phyloP scores from a whole-genome alignment of 1,139 yeast genomes.

The Debaryomyces sp. region DNA sequence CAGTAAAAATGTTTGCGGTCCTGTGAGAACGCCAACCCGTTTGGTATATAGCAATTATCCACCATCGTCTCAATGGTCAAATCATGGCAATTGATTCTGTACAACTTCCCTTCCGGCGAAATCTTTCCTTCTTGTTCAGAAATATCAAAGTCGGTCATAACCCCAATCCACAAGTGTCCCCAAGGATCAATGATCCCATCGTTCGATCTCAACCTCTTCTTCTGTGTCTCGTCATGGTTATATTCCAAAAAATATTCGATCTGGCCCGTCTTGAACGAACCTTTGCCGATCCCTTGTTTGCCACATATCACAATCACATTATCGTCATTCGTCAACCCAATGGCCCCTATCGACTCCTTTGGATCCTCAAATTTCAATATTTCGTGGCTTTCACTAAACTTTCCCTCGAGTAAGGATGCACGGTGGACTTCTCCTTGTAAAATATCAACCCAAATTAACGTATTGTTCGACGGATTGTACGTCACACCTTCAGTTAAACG shows the following conservation, averaged over 20 bases:
- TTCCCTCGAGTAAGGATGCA: slow-evolving; percentile 26
- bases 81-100: slow-evolving; percentile 40
- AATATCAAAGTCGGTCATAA: slow-evolving; percentile 62
- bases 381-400: slow-evolving; percentile 36
- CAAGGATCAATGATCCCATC: slow-evolving; percentile 73
- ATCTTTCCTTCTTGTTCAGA: slow-evolving; percentile 27
- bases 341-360: slow-evolving; percentile 58
- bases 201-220: slow-evolving; percentile 57
- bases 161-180: slow-evolving; percentile 73
- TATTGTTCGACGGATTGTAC: slow-evolving; percentile 57
- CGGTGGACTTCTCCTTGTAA: slow-evolving; percentile 60
- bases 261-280: slow-evolving; percentile 39
- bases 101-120: slow-evolving; percentile 46
- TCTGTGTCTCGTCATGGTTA: slow-evolving; percentile 34
- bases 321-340: slow-evolving; percentile 56
- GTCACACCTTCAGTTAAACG: slow-evolving; percentile 69
- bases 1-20: slow-evolving; percentile 59
- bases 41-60: slow-evolving; percentile 54
- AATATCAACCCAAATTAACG: slow-evolving; percentile 73
- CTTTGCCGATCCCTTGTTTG: slow-evolving; percentile 57
- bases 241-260: slow-evolving; percentile 50
- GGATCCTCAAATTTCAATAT: slow-evolving; percentile 37
- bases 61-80: slow-evolving; percentile 35
- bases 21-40: slow-evolving; percentile 76
- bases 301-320: slow-evolving; percentile 52